Conservation (phyloP, 768 basidiomycete genomes). For the Tubosaeta sp. region DNA sequence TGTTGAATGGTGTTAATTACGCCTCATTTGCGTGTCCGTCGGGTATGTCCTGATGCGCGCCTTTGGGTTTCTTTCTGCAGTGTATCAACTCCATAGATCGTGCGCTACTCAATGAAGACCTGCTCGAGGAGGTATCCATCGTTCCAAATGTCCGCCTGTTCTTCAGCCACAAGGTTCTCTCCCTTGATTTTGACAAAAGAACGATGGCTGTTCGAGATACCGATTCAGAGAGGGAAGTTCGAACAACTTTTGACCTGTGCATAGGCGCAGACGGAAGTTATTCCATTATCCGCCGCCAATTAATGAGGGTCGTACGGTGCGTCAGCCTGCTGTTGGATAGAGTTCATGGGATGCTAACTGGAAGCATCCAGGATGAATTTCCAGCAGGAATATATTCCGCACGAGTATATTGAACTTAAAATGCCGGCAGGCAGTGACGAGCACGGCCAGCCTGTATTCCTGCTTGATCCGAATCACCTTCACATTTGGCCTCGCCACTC, state of each 20-base stretch:
- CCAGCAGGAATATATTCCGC: slow-evolving; percentile 90
- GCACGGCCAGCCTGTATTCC: slow-evolving; percentile 63
- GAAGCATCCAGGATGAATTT: slow-evolving; percentile 76
- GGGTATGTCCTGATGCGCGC: slow-evolving; percentile 21
- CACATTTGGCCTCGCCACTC: slow-evolving; percentile 99
- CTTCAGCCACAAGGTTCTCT: slow-evolving; percentile 79
- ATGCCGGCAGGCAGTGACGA: slow-evolving; percentile 76
- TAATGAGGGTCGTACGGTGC: slow-evolving; percentile 93
- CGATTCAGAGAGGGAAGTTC: slow-evolving; percentile 38
- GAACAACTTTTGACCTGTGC: slow-evolving; percentile 68
- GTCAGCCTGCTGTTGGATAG: slow-evolving; percentile 24
- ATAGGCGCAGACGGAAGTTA: slow-evolving; percentile 94
- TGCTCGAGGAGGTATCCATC: slow-evolving; percentile 73
- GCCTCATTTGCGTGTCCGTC: slow-evolving; percentile 20
- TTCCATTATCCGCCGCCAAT: slow-evolving; percentile 84
- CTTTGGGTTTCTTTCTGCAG: slow-evolving; percentile 40
- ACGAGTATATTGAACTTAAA: slow-evolving; percentile 95
- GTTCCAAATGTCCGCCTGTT: slow-evolving; percentile 59
- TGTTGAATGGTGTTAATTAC: slow-evolving; percentile 5
- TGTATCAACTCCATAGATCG: slow-evolving; percentile 94
- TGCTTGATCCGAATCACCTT: slow-evolving; percentile 91
- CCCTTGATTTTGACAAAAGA: slow-evolving; percentile 70
- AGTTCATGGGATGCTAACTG: slow-evolving; percentile 13
- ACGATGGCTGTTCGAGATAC: slow-evolving; percentile 50
- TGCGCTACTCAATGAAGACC: slow-evolving; percentile 76